Base-by-base conservation (phyloP, 352 stramenopile genomes). In the Aphanomyces astaci region DNA sequence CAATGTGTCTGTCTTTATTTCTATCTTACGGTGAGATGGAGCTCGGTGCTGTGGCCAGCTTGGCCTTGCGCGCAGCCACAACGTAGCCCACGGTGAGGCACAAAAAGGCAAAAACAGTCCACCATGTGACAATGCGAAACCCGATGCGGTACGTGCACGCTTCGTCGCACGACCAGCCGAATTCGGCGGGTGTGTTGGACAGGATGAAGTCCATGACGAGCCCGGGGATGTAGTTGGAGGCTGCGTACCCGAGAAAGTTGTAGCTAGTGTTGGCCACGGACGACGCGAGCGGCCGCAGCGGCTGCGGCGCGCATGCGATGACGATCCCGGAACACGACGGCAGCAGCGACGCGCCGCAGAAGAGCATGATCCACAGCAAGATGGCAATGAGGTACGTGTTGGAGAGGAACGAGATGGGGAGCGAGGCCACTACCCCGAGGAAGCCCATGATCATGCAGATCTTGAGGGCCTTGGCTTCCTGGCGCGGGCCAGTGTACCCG, bases 181-280 rank as follows among this genome's bases (percentile, higher is more conserved):
- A 15, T 54, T 62, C 63, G 19, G 19, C 13, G 51, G 51, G 51
- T 0, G 60, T 66, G 15, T 77, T 67, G 64, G 77, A 74, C 51
- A 93, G 77, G 54, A 93, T 88, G 59, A 90, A 76, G 72, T 88
- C 86, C 84, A 92, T 92, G 66, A 91, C 86, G 36, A 91, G 73
- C 0, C 84, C 84, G 24, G 84, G 84, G 53, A 92, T 74, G 77
- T 92, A 92, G 74, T 89, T 91, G n/a, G 82, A 91, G 9, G 82
- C 76, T 51, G 84, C 83, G 72, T 93, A 91, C 27, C 85, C 85
- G n/a, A 93, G 82, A n/a, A 93, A 72, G 64, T 93, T 93, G 75
- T 92, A 93, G 66, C 79, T 87, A 19, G 80, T 80, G 54, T 93
- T 90, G 13, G 85, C 83, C 19, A 93, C 82, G 15, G 85, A 93